Evolutionary conservation across 768 basidiomycete genomes (phyloP), one percentile per base, ranked within the genome.

Genomic region (Strobilomyces echinocephalus): DNA sequence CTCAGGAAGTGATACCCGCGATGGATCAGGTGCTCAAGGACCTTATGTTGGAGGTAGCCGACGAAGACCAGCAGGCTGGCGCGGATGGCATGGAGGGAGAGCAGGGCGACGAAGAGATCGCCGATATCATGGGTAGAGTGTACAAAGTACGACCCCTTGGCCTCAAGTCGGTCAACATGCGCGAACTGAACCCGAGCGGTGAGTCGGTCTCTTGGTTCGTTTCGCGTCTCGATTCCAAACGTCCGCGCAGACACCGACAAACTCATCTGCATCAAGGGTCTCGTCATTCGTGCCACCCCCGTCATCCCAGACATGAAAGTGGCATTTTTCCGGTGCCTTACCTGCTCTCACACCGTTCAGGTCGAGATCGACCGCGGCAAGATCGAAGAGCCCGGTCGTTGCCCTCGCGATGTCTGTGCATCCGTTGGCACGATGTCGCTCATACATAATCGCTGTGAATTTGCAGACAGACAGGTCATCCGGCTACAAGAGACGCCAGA

Each of bases 231-330:
- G 44, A 41, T 36, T 8, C 44, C 58, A 39, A 45, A 39, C 41
- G 38, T 26, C 12, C 51, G 43, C 52, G 33, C 56, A 97, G 97
- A 99, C 65, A 99, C 97, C 61, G 97, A 99, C 79, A 97, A 97
- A 71, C 84, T 99, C 18, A 89, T 97, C 18, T 87, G 83, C 52
- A 88, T 99, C 74, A 97, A 95, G 69, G 97, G 97, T 53, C 83
- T 99, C 8, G 93, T 98, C 63, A 98, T 99, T 56, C 88, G 97
- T 21, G 91, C 95, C 0, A 97, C 97, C 0, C 92, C 95, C 11
- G 89, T 99, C 63, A 97, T 98, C 54, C 97, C 97, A 4, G 97
- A 99, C 72, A 98, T 99, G 97, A 95, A 95, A 73, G 84, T 84
- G 59, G 97, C 95, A 20, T 98, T 99, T 77, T 99, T 99, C 82